Evolutionary conservation across 2,329 filamentous ascomycete species (phyloP).

Genomic region (Cadophora luteo-olivacea): DNA sequence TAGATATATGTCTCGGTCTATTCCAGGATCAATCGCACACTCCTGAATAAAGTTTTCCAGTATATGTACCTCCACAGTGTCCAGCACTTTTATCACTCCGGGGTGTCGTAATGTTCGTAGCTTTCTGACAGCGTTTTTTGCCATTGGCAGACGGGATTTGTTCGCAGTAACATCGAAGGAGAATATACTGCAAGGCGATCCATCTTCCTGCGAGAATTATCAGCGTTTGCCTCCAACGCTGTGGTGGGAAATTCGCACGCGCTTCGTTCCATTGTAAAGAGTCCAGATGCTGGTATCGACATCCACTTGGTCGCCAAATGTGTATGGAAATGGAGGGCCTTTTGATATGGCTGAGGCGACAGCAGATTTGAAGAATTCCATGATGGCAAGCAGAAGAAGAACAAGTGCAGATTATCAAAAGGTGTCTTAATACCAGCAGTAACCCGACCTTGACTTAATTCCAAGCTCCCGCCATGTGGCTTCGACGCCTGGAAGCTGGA

Average conservation of each 20-base stretch:
- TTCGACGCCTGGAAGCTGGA: background rate
- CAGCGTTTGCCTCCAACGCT: constrained; percentile 25
- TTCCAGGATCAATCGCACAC: constrained; percentile 35
- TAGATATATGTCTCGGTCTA: constrained; percentile 95
- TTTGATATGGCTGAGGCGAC: constrained; percentile 97
- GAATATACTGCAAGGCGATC: constrained; percentile 94
- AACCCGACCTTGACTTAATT: background rate
- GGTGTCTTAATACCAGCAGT: too few species aligned
- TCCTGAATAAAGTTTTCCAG: constrained; percentile 8
- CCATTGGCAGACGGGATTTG: constrained; percentile 81
- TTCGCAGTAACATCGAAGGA: constrained; percentile 89
- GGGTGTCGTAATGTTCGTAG: constrained; percentile 91
- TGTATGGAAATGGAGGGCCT: constrained; percentile 90
- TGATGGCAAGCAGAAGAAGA: constrained; percentile 48
- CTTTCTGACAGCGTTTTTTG: constrained; percentile 93
- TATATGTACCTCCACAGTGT: constrained; percentile 82
- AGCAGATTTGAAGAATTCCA: constrained; percentile 98
- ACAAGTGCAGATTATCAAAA: background rate
- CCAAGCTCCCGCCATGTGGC: background rate
- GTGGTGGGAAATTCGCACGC: constrained; percentile 56
- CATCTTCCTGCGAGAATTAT: constrained; percentile 73
- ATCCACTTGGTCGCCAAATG: constrained; percentile 91
- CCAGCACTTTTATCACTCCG: constrained; percentile 90
- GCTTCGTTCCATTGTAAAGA: constrained; percentile 91
- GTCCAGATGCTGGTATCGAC: constrained; percentile 94